Base-by-base conservation (phyloP, 257 asterid species). In the Catharanthus roseus region DNA sequence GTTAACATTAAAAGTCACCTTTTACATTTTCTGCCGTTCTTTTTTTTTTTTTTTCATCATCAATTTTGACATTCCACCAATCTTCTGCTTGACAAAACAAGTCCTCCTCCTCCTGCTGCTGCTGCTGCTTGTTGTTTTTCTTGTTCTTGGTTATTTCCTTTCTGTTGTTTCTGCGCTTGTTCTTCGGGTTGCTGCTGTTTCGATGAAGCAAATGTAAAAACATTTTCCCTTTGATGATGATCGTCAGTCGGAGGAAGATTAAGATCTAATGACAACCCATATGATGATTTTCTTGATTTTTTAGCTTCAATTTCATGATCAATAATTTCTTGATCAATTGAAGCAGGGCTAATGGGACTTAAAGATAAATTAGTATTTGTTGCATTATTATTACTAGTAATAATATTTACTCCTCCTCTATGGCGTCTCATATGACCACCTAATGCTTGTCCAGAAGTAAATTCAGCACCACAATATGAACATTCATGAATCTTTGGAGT, bases 221-320 rank as follows among this genome's bases (percentile, higher is more conserved):
- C 80, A 38, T 75, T 39, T 19, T 55, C 72, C 42, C n/a, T n/a
- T 38, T 56, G 55, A 29, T 50, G 77, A 39, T 76, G 81, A 73
- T 86, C 89, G 47, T 85, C 89, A 50, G 77, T 88, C 5, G 89
- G 90, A 10, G 93, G 91, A 69, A 87, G 88, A 55, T 91, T 91
- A 65, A 91, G 96, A 84, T 91, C 96, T 82, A 91, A 74, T 13
- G 85, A 77, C 26, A 91, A 72, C 44, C n/a, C n/a, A n/a, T n/a
- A n/a, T n/a, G n/a, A n/a, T n/a, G 79, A 81, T 34, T 26, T 60
- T 39, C 51, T 72, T 49, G n/a, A 42, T 78, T 69, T 77, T 53
- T 72, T 45, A 66, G 55, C 71, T 70, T 82, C 39, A 9, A 67
- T 29, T 31, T 77, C 79, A 5, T 76, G 72, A 3, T 38, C n/a